Percentiles rank a stretch among this genome's conserved stretches.
phyloP scores from a whole-genome alignment of 1,284 basidiomycete species.

The Ganoderma lingzhi region DNA sequence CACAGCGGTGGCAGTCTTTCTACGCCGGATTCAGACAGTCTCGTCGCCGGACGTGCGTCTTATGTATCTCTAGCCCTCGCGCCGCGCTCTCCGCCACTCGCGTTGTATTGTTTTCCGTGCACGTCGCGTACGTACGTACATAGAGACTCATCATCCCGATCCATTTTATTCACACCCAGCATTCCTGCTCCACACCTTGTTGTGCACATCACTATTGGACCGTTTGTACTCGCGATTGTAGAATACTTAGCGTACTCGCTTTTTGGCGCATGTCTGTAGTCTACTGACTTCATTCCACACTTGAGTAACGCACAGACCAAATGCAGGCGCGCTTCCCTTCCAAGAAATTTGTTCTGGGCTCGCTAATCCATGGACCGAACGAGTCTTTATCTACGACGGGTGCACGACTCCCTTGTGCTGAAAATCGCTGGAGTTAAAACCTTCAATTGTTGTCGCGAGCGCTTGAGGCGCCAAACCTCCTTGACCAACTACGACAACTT shows the following conservation, averaged over 20 bases:
- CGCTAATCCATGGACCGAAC: too few relatives aligned
- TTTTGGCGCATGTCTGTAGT: neutral
- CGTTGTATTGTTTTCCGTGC: slow-evolving; percentile 7
- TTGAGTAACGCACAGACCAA: too few relatives aligned
- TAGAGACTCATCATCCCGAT: neutral
- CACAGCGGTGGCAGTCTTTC: neutral
- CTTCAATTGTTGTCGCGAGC: neutral
- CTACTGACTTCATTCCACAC: neutral
- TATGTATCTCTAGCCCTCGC: slow-evolving; percentile 5
- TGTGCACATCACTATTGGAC: slow-evolving; percentile 1
- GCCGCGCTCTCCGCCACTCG: neutral
- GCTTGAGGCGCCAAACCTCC: neutral
- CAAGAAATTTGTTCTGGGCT: too few relatives aligned
- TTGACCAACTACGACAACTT: neutral
- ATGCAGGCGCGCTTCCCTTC: too few relatives aligned
- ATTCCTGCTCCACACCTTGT: neutral
- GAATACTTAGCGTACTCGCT: neutral
- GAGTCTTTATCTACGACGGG: too few relatives aligned
- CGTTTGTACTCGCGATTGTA: neutral
- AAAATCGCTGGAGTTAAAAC: neutral
- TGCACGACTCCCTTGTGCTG: too few relatives aligned
- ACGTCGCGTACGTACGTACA: neutral
- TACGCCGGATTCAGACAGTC: neutral
- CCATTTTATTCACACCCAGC: neutral
- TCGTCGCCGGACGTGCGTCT: neutral